Evolutionary conservation across 1,284 basidiomycete species (phyloP), one percentile per base, ranked within the genome.

Genomic region (Lentinula novae-zelandiae): DNA sequence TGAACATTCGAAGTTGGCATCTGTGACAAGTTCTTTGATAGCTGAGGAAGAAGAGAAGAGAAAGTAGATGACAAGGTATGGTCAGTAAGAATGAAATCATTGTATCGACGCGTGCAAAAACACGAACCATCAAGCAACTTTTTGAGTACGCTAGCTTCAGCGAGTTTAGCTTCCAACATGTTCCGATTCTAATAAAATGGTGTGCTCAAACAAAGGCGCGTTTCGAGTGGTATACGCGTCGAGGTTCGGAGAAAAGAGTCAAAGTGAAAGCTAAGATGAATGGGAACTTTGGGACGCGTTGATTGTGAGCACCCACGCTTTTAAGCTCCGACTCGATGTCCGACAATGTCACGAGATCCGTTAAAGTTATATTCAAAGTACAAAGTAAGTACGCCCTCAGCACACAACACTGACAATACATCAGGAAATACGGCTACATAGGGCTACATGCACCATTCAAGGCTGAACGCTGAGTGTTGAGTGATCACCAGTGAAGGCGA

Each of bases 1-100:
- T 65, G 88, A 94, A 76, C 96, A 98, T 72, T 98, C 93, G 72
- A 98, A 98, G 78, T 99, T 99, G 73, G 95, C 96, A 73, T 99
- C 97, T 10, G 94, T 90, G 57, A 99, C 95, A 58, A 98, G 89
- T 71, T 99, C 96, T 76, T 96, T 97, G 84, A 99, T 90, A 63
- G 96, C 96, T 96, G 68, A 44, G 17, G 15, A 20, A 36, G 15
- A 42, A 42, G 49, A 33, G 13, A 46, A 53, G 36, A 57, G 27
- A 27, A 46, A 48, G 34, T 57, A 42, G 50, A 39, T 50, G 48
- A 62, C 64, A 53, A 67, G 60, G 46, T 61, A 38, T 15, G 52
- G 58, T 46, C 53, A 60, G 49, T 53, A 15, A 22, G 20, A 49
- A 55, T 22, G 42, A 17, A 22, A 46, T 17, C 8, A n/a, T 12